Evolutionary conservation across 192 early-diverging fungal species (phyloP), one percentile per base, ranked within the genome.

Genomic region (Coemansia sp.): DNA sequence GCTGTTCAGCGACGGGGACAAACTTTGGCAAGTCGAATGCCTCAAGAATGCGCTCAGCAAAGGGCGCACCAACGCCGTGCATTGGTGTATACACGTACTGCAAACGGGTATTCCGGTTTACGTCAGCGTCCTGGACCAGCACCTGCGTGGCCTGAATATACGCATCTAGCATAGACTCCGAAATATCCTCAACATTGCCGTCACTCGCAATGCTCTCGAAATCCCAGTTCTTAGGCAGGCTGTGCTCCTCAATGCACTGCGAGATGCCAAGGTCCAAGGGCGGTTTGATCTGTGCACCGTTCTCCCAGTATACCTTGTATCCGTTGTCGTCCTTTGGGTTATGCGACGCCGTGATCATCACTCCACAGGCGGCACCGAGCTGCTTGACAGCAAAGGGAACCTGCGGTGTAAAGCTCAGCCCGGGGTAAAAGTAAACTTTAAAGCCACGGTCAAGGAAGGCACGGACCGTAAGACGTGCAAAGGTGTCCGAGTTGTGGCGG

Each of bases 291-390:
- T 97, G 92, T 45, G 89, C 89, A 0, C 88, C 90, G 61, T 96
- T 94, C 51, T 86, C 85, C 89, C 88, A 92, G 64, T 96, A 85
- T 55, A 91, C 87, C 71, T 91, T 90, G 73, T 90, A 91, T 19
- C 93, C 93, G 78, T 95, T 95, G 73, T 95, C 92, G 66, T 90
- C 80, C 73, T 94, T 95, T 18, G 93, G 93, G 59, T 95, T 95
- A 73, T 93, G 91, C 58, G 92, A 94, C 45, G 95, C 95, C 8
- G 95, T 98, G 54, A 98, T 88, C 95, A 98, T 98, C 65, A 98
- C 88, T 51, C 95, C 95, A 49, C 85, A 87, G 15, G 86, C 82
- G 1, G 90, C 88, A 6, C 73, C 69, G 23, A 89, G 64, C 19
- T 77, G 77, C 59, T 86, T 86, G 49, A 96, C 86, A n/a, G 86